Conservation (phyloP, 2,329 filamentous ascomycete species). For the Fusarium chaquense region DNA sequence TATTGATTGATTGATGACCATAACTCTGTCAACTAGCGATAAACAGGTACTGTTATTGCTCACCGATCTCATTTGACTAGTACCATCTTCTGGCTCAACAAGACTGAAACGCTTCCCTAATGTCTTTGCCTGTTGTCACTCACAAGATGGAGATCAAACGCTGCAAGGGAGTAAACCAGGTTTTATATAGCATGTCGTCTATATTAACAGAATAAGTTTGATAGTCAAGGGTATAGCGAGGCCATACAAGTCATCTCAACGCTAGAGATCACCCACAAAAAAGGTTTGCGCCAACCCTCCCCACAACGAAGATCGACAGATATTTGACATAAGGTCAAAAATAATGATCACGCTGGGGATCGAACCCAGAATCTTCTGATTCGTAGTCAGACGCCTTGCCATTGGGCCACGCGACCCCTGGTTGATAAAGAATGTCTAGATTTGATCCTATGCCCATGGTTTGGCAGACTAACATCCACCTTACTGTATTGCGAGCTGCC, state of each 20-base stretch:
- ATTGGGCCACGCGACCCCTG: slow-evolving; percentile 48
- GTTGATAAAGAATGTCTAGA: background rate
- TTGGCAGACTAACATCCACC: background rate
- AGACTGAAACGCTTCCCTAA: background rate
- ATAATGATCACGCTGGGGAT: slow-evolving; percentile 44
- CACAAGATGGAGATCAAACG: background rate
- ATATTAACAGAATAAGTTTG: background rate
- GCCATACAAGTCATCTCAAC: background rate
- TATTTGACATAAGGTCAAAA: background rate
- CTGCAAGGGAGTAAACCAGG: background rate
- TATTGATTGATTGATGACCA: background rate
- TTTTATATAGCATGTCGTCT: background rate
- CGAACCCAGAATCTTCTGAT: slow-evolving; percentile 52
- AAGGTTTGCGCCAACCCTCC: background rate
- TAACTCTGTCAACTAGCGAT: background rate
- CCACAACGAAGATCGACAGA: background rate
- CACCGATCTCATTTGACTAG: background rate
- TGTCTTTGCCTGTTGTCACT: background rate
- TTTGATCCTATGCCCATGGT: background rate
- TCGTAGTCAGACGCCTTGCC: slow-evolving; percentile 52
- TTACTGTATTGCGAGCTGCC: background rate
- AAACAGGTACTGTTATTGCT: background rate
- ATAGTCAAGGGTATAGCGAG: background rate
- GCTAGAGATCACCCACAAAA: background rate
- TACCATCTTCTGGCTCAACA: background rate